Percentiles rank a stretch among this genome's conserved stretches.
Evolutionary conservation across 495 filamentous ascomycete genomes (phyloP).

Genomic region (Tuber indicum): DNA sequence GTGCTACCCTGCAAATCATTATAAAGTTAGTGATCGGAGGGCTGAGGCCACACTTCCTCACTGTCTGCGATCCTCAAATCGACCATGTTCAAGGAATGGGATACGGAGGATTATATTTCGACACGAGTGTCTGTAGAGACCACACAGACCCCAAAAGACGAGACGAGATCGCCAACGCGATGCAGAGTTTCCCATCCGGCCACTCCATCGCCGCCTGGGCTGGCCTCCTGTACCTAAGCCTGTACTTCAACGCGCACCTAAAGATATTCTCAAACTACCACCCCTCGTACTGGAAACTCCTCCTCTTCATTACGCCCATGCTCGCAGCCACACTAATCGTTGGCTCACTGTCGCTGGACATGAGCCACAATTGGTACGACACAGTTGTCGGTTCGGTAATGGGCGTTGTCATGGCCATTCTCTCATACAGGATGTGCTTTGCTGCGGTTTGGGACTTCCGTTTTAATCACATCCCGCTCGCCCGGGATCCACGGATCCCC

Average conservation of each 20-base stretch:
- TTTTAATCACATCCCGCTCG: slow-evolving; percentile 45
- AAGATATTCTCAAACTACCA: slow-evolving; percentile 56
- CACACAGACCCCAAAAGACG: slow-evolving; percentile 47
- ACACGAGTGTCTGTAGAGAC: slow-evolving; percentile 48
- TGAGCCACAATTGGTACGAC: slow-evolving; percentile 56
- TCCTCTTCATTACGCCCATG: slow-evolving; percentile 44
- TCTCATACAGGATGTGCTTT: slow-evolving; percentile 54
- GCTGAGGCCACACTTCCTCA: slow-evolving; percentile 55
- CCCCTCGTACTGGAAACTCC: slow-evolving; percentile 44
- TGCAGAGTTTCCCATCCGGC: slow-evolving; percentile 58
- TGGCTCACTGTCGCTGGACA: slow-evolving; percentile 36
- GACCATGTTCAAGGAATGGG: slow-evolving; percentile 41
- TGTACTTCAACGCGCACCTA: slow-evolving; percentile 62
- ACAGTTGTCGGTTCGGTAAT: slow-evolving; percentile 53
- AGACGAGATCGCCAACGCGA: slow-evolving; percentile 48
- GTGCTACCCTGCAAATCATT: slow-evolving; percentile 53
- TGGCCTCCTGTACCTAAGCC: slow-evolving; percentile 52
- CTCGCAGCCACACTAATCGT: slow-evolving; percentile 43
- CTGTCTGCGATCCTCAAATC: slow-evolving; percentile 53
- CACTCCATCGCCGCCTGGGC: slow-evolving; percentile 56
- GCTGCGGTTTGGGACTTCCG: slow-evolving; percentile 56
- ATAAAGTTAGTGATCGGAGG: slow-evolving; percentile 55
- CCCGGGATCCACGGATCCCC: slow-evolving; percentile 22
- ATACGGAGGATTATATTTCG: slow-evolving; percentile 47
- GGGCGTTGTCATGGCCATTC: slow-evolving; percentile 54